Evolutionary conservation across 371 early-diverging fungal genomes (phyloP).

Genomic region (Mortierella sp.): DNA sequence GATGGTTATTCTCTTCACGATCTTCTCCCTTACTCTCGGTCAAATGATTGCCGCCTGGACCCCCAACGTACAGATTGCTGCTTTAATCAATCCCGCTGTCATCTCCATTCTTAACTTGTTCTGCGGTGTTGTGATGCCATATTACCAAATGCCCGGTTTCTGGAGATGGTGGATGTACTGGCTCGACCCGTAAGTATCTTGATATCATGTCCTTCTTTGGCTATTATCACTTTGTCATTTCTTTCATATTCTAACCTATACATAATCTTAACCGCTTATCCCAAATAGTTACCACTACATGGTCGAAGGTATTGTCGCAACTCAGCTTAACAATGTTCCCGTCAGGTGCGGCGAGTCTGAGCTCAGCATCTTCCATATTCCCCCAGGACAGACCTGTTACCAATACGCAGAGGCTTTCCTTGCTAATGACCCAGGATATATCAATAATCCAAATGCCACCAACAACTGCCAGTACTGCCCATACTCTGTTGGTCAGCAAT

Average conservation of each 20-base stretch:
- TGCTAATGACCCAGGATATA: constrained; percentile 66
- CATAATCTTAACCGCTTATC: neutral
- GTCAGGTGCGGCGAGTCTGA: constrained; percentile 68
- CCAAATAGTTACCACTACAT: constrained; percentile 67
- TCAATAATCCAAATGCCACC: constrained; percentile 61
- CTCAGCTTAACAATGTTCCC: constrained; percentile 70
- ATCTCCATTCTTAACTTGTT: constrained; percentile 78
- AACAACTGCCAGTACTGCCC: constrained; percentile 74
- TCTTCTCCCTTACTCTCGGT: constrained; percentile 79
- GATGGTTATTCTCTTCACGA: constrained; percentile 68
- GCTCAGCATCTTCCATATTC: constrained; percentile 62
- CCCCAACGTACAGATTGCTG: constrained; percentile 68
- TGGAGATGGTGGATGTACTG: constrained; percentile 86
- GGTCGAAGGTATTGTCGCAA: constrained; percentile 81
- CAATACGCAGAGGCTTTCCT: constrained; percentile 71
- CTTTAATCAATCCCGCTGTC: constrained; percentile 79
- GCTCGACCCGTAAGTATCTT: constrained; percentile 65
- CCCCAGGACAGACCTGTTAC: constrained; percentile 74
- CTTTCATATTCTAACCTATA: neutral
- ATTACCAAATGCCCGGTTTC: constrained; percentile 75
- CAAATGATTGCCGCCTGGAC: constrained; percentile 77
- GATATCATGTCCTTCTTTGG: neutral
- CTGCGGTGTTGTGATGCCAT: constrained; percentile 79
- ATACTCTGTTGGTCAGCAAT: constrained; percentile 70
- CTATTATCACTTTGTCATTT: neutral